These are phyloP conservation scores for Misopates orontium DNA, from an alignment of 257 asterid genomes.

Conservation along the genomic window DNA sequence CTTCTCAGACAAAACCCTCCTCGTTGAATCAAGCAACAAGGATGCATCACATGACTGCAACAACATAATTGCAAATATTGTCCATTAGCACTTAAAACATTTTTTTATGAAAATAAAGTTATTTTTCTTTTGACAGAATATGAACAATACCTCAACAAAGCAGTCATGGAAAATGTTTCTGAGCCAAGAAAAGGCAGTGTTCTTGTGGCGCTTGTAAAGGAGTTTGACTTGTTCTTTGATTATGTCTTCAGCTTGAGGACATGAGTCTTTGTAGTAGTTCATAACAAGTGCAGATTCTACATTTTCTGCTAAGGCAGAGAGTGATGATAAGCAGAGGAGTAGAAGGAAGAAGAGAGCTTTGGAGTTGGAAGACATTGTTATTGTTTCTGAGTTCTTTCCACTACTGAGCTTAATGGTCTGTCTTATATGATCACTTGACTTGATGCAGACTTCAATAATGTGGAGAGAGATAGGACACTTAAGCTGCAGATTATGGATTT, in stretches of 20 bases:
- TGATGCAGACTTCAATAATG: constrained; percentile 25
- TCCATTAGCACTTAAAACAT: no score
- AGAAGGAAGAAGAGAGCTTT: constrained; percentile 48
- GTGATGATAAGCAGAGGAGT: constrained; percentile 35
- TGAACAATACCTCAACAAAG: constrained; percentile 66
- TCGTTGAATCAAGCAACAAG: constrained; percentile 83
- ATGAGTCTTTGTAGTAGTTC: constrained; percentile 79
- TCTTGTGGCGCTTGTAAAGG: constrained; percentile 96
- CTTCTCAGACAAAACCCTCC: constrained; percentile 85
- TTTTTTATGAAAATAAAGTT: not conserved
- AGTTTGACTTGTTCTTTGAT: constrained; percentile 86
- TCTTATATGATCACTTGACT: not conserved
- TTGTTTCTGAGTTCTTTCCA: not conserved
- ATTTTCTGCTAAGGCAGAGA: constrained; percentile 42
- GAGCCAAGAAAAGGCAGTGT: constrained; percentile 98
- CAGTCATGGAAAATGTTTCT: constrained; percentile 98
- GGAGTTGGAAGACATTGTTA: constrained; percentile 46
- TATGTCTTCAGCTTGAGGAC: constrained; percentile 97
- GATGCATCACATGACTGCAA: constrained; percentile 97
- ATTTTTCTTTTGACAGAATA: not conserved
- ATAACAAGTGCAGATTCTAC: constrained; percentile 55
- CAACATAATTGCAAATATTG: not conserved
- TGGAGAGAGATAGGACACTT: not conserved
- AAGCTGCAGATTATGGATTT: not conserved
- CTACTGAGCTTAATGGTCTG: not conserved